phyloP scores from a whole-genome alignment of 805 yeast species.

The Zygoascus flipseniorum region DNA sequence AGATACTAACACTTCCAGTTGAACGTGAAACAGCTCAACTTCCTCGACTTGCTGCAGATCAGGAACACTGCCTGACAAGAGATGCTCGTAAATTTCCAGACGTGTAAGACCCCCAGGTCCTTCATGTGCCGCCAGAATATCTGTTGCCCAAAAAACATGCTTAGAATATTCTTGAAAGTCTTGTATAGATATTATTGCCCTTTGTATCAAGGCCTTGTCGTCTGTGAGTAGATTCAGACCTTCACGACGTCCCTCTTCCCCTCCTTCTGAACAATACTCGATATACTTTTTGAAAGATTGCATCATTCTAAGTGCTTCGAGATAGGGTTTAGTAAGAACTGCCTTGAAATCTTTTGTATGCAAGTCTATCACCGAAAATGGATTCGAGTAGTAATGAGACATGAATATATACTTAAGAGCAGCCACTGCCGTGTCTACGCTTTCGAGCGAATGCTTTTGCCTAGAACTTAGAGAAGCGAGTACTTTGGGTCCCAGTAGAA shows the following conservation, averaged over 20 bases:
- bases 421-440: conserved; percentile 18
- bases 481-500: conserved; percentile 20
- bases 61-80: background rate
- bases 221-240: background rate
- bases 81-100: background rate
- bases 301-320: conserved; percentile 26
- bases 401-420: conserved; percentile 26
- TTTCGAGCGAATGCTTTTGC: conserved; percentile 17
- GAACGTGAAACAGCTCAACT: background rate
- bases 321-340: conserved; percentile 9
- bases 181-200: background rate
- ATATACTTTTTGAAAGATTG: conserved; percentile 30
- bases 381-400: conserved; percentile 31
- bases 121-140: background rate
- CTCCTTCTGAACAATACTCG: conserved; percentile 6
- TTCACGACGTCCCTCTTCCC: background rate
- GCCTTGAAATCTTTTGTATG: background rate
- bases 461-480: conserved; percentile 15
- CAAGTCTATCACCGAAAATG: conserved; percentile 21
- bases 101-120: background rate
- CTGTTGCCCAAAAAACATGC: background rate
- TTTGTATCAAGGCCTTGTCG: background rate
- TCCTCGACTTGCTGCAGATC: background rate
- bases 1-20: background rate
- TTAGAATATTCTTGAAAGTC: background rate